A percentile compares a stretch with the other conserved stretches of the same genome.
These are phyloP conservation scores for Funneliformis mosseae DNA, from an alignment of 192 early-diverging fungal species.

Conservation along the genomic window DNA sequence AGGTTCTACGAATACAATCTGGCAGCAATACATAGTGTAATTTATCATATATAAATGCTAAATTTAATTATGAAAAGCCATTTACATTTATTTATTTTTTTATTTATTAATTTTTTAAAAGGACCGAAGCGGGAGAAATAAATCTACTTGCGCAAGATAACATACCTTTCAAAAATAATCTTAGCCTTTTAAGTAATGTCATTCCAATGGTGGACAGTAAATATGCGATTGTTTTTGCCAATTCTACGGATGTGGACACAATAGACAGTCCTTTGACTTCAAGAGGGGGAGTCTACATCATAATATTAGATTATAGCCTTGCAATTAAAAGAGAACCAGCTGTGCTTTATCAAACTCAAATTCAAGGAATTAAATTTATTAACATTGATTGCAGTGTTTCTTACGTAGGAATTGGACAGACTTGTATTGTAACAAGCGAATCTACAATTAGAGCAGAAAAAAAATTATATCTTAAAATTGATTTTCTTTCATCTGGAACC, in stretches of 20 bases:
- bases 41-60: background rate
- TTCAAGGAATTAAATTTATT: too few species aligned
- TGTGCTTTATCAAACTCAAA: too few species aligned
- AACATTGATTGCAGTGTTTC: too few species aligned
- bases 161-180: background rate
- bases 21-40: background rate
- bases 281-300: background rate
- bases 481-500: background rate
- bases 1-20: background rate
- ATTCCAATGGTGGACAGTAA: background rate
- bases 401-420: too few species aligned
- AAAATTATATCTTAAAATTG: background rate
- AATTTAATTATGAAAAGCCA: too few species aligned
- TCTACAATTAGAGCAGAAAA: background rate
- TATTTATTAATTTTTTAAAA: background rate
- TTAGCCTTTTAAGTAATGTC: background rate
- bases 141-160: background rate
- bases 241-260: too few species aligned
- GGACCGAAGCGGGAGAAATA: background rate
- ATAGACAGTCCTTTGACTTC: background rate
- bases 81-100: background rate
- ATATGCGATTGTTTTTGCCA: too few species aligned
- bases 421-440: background rate
- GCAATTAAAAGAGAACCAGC: too few species aligned
- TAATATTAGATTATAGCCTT: background rate